A percentile compares a stretch with the other conserved stretches of the same genome.
These are phyloP conservation scores for Debaryomyces coudertii DNA, from an alignment of 1,139 yeast genomes.

Conservation along the genomic window DNA sequence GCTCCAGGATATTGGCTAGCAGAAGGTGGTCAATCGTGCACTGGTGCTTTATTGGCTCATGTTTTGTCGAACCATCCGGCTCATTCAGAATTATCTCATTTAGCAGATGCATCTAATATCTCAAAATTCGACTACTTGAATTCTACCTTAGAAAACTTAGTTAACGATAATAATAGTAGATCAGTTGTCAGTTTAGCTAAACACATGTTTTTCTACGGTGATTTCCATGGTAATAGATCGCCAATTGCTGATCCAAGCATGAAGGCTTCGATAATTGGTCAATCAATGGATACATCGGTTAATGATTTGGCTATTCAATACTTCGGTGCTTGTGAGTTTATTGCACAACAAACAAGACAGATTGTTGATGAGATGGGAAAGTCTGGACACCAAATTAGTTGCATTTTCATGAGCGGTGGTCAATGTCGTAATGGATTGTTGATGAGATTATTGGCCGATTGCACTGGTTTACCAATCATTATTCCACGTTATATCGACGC, in stretches of 20 bases:
- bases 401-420: constrained; percentile 93
- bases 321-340: constrained; percentile 93
- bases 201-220: constrained; percentile 91
- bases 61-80: constrained; percentile 93
- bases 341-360: constrained; percentile 96
- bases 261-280: constrained; percentile 94
- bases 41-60: constrained; percentile 92
- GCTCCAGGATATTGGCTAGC: constrained; percentile 92
- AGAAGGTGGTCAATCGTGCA: constrained; percentile 98
- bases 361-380: constrained; percentile 82
- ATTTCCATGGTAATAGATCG: constrained; percentile 93
- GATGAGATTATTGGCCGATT: constrained; percentile 88
- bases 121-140: constrained; percentile 86
- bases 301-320: constrained; percentile 85
- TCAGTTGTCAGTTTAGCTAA: constrained; percentile 81
- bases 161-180: constrained; percentile 56
- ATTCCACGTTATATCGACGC: constrained; percentile 96
- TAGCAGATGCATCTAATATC: constrained; percentile 64
- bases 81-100: constrained; percentile 63
- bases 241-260: constrained; percentile 94
- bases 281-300: constrained; percentile 84
- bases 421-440: constrained; percentile 90
- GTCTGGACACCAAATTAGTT: constrained; percentile 74
- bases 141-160: constrained; percentile 68
- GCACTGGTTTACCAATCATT: constrained; percentile 89